Percentiles rank a stretch among this genome's conserved stretches.
Evolutionary conservation across 371 early-diverging fungal genomes (phyloP).

Genomic region (Mucor lusitanicus): DNA sequence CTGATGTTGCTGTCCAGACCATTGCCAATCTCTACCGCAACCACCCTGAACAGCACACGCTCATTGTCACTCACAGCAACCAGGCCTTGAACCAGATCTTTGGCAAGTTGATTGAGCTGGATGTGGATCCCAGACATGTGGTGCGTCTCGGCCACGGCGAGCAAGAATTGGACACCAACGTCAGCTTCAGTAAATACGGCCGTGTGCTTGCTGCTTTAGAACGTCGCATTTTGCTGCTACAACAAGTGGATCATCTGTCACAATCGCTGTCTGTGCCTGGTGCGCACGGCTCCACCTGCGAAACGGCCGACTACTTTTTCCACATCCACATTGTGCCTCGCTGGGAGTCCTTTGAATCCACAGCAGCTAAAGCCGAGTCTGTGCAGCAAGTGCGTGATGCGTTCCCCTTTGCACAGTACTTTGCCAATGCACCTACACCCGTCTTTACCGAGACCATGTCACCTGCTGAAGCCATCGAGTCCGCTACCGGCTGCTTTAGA

Average conservation of each 20-base stretch:
- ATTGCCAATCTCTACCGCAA: slow-evolving; percentile 92
- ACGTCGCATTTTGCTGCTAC: slow-evolving; percentile 72
- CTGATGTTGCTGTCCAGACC: slow-evolving; percentile 95
- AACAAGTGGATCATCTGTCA: slow-evolving; percentile 77
- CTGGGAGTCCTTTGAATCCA: slow-evolving; percentile 74
- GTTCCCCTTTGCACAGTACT: slow-evolving; percentile 87
- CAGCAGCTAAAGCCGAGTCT: slow-evolving; percentile 16
- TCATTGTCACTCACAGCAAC: slow-evolving; percentile 94
- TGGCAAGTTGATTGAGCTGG: slow-evolving; percentile 84
- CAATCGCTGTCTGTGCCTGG: slow-evolving; percentile 69
- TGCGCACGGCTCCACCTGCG: slow-evolving; percentile 91
- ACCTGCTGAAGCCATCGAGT: slow-evolving; percentile 53
- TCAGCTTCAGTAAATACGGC: slow-evolving; percentile 89
- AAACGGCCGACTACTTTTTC: slow-evolving; percentile 90
- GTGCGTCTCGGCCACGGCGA: slow-evolving; percentile 95
- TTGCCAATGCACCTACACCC: slow-evolving; percentile 74
- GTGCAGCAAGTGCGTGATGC: slow-evolving; percentile 31
- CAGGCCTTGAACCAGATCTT: slow-evolving; percentile 96
- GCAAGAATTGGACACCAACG: slow-evolving; percentile 81
- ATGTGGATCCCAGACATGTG: slow-evolving; percentile 90
- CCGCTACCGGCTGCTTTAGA: slow-evolving; percentile 78
- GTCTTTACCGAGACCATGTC: slow-evolving; percentile 60
- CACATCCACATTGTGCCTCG: slow-evolving; percentile 68
- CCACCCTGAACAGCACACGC: slow-evolving; percentile 83
- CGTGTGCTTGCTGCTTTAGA: slow-evolving; percentile 91